Evolutionary conservation across 257 asterid species (phyloP), one percentile per base, ranked within the genome.

Genomic region (Galeopsis tetrahit): DNA sequence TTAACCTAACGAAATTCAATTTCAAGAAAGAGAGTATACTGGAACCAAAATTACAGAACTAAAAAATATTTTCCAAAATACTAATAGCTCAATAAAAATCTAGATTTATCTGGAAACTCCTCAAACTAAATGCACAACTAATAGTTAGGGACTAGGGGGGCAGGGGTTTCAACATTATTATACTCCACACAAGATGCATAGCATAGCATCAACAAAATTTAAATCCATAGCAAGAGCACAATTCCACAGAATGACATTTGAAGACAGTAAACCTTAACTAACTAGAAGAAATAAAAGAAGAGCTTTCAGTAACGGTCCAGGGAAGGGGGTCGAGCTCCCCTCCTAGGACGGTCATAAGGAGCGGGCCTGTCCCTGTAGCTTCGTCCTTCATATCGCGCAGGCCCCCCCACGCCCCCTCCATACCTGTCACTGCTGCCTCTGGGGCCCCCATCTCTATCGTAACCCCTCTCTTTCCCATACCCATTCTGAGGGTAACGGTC

Each of bases 291-390:
- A 21, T 21, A 21, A 46, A 58, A 66, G 38, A 56, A 2, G 59
- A 17, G 3, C 60, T 51, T 69, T 83, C 77, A 91, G 74, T 91
- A 91, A 33, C 89, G 96, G 31, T 84, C 95, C 60, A 91, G 64
- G 35, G 95, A 79, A 17, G 88, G 89, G 11, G 91, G 88, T 1
- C 87, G 87, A 15, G 88, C 92, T 60, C 89, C 92, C 74, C 92
- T 81, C 59, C 89, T 81, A 10, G 97, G 89, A 17, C 91, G 95
- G 75, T 90, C 96, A 52, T 90, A 90, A 4, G 96, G 95, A 32
- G 82, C 95, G 8, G 86, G 82, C 81, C 93, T 81, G 53, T 86
- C 93, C 66, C 93, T 66, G 63, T 82, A 73, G 78, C 77, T 84
- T 78, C 93, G 80, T 56, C 90, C 96, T 32, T 87, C 96, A 0